Percentiles rank a stretch among this genome's conserved stretches.
Evolutionary conservation across 805 yeast species (phyloP).

Genomic region (Saturnispora galanensis): DNA sequence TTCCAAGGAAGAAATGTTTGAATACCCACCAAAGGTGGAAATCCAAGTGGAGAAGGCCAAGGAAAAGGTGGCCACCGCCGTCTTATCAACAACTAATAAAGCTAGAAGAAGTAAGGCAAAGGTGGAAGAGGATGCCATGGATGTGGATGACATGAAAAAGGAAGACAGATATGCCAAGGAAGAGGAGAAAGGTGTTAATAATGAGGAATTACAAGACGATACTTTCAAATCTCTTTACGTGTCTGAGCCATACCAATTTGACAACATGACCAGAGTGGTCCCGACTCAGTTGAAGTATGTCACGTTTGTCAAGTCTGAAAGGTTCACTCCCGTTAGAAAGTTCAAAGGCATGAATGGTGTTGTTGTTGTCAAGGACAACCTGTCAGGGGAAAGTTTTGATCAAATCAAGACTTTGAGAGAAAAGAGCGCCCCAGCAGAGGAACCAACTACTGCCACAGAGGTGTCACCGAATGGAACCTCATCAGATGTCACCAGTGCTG

Average conservation of each 20-base stretch:
- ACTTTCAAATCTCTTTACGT: conserved; percentile 37
- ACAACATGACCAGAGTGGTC: conserved; percentile 77
- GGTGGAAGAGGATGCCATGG: conserved; percentile 37
- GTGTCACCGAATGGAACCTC: conserved; percentile 45
- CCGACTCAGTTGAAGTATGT: conserved; percentile 83
- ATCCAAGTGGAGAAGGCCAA: conserved; percentile 72
- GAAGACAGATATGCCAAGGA: conserved; percentile 27
- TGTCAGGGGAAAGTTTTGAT: conserved; percentile 50
- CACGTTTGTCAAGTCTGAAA: conserved; percentile 60
- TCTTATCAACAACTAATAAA: conserved; percentile 86
- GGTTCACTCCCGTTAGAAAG: conserved; percentile 78
- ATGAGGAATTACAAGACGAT: conserved; percentile 24
- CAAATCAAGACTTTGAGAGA: conserved; percentile 80
- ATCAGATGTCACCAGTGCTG: not conserved
- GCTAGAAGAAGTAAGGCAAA: conserved; percentile 45
- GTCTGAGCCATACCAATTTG: conserved; percentile 57
- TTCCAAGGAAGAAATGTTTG: conserved; percentile 69
- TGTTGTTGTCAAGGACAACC: conserved; percentile 57
- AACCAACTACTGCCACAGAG: conserved; percentile 34
- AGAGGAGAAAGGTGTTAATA: conserved; percentile 16
- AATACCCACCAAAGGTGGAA: conserved; percentile 82
- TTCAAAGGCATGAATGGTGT: conserved; percentile 62
- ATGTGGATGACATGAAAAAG: conserved; percentile 31
- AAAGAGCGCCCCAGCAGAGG: conserved; percentile 53
- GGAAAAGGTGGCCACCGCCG: conserved; percentile 87